Percentiles rank a stretch among this genome's conserved stretches.
These are phyloP conservation scores for Goffeauzyma gilvescens DNA, from an alignment of 768 basidiomycete genomes.

Conservation along the genomic window DNA sequence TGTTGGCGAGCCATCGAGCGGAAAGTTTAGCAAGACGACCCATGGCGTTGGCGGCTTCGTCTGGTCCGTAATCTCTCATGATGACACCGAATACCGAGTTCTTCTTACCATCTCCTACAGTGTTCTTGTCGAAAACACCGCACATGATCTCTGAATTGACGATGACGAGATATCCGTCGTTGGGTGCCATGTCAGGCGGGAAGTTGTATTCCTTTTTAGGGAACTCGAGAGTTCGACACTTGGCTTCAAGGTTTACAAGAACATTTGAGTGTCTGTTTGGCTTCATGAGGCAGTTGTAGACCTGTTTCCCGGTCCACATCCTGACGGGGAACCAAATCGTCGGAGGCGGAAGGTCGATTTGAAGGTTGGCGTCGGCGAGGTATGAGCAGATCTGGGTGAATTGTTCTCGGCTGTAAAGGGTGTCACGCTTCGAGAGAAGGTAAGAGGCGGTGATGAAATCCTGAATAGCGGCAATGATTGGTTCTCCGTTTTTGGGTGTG, in stretches of 20 bases:
- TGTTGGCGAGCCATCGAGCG: conserved; percentile 86
- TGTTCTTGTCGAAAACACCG: conserved; percentile 96
- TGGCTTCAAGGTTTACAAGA: conserved; percentile 83
- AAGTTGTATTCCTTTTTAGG: conserved; percentile 35
- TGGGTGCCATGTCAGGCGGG: conserved; percentile 65
- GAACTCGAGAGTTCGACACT: conserved; percentile 53
- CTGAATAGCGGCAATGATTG: conserved; percentile 97
- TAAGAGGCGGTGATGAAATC: conserved; percentile 99
- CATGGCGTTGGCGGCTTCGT: conserved; percentile 89
- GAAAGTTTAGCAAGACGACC: conserved; percentile 86
- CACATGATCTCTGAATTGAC: conserved; percentile 99
- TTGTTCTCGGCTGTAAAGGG: conserved; percentile 78
- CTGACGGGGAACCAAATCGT: conserved; percentile 79
- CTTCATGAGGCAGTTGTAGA: conserved; percentile 93
- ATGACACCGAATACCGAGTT: conserved; percentile 98
- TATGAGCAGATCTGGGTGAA: conserved; percentile 95
- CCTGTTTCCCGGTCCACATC: conserved; percentile 95
- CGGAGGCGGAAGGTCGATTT: conserved; percentile 90
- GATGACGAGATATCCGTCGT: conserved; percentile 93
- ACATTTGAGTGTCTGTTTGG: conserved; percentile 69
- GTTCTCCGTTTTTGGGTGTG: conserved; percentile 93
- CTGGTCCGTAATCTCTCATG: conserved; percentile 83
- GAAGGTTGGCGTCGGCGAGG: conserved; percentile 69
- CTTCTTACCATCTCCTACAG: conserved; percentile 94
- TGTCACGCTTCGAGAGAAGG: conserved; percentile 78